Evolutionary conservation across 1,284 basidiomycete species (phyloP).

Genomic region (Lignosus rhinocerotis): DNA sequence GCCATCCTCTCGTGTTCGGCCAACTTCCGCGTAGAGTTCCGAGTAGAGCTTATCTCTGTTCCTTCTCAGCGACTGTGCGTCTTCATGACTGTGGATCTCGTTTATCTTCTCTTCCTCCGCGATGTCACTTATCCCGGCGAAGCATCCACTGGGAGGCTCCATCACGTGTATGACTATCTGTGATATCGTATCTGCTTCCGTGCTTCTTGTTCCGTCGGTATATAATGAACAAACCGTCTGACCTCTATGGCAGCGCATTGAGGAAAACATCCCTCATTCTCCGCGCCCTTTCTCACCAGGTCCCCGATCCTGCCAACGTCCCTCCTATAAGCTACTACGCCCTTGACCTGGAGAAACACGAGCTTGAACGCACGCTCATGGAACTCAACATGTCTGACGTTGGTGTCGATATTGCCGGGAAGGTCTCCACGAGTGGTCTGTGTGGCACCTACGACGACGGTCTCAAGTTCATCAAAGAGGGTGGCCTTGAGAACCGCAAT

Average conservation of each 20-base stretch:
- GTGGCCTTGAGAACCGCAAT: slow-evolving; percentile 47
- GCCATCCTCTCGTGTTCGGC: background rate
- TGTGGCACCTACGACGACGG: slow-evolving; percentile 92
- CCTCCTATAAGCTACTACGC: slow-evolving; percentile 86
- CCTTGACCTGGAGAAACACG: slow-evolving; percentile 87
- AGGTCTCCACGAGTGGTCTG: slow-evolving; percentile 78
- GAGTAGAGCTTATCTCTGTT: slow-evolving; percentile 7
- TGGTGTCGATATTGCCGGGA: slow-evolving; percentile 65
- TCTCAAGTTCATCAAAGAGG: slow-evolving; percentile 61
- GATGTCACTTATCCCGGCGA: slow-evolving; percentile 1
- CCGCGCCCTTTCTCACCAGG: slow-evolving; percentile 64
- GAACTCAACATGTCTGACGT: slow-evolving; percentile 67
- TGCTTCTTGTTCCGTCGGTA: background rate
- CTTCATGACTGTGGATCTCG: slow-evolving; percentile 14
- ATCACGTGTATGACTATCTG: slow-evolving; percentile 9
- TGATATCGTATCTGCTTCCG: slow-evolving; percentile 11
- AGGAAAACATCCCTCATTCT: slow-evolving; percentile 92
- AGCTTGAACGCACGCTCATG: slow-evolving; percentile 80
- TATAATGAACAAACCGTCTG: slow-evolving; percentile 8
- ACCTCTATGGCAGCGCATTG: slow-evolving; percentile 57
- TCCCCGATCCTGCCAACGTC: slow-evolving; percentile 34
- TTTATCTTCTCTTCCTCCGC: slow-evolving; percentile 3
- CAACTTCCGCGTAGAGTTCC: background rate
- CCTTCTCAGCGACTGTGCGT: too few species aligned
- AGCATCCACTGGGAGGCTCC: background rate